Percentiles rank a stretch among this genome's conserved stretches.
Evolutionary conservation across 441 rosid genomes (phyloP).

Genomic region (Erodium trifolium): DNA sequence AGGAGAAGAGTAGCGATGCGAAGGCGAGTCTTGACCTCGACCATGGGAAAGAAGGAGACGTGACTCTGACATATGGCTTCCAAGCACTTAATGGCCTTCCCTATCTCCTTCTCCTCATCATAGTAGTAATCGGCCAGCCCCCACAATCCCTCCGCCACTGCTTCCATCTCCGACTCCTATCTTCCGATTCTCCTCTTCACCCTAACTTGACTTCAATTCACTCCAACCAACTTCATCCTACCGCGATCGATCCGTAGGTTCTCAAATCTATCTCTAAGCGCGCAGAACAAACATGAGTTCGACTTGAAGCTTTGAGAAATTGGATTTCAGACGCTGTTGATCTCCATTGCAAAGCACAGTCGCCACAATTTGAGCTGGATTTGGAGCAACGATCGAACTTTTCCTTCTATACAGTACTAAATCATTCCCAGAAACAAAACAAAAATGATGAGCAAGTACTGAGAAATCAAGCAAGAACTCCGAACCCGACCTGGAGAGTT

Average conservation of each 20-base stretch:
- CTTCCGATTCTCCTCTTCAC: not conserved
- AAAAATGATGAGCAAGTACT: not conserved
- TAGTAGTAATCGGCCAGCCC: slow-evolving; percentile 62
- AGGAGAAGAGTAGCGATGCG: slow-evolving; percentile 74
- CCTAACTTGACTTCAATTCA: not conserved
- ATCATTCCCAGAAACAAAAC: not conserved
- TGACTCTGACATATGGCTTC: slow-evolving; percentile 81
- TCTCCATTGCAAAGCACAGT: not conserved
- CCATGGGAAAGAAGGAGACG: slow-evolving; percentile 61
- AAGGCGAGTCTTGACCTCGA: slow-evolving; percentile 80
- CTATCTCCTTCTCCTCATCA: slow-evolving; percentile 65
- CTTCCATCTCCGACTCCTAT: slow-evolving; percentile 41
- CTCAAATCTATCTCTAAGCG: not conserved
- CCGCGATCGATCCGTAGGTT: not conserved
- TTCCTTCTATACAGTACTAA: not conserved
- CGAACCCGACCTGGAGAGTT: too few relatives aligned
- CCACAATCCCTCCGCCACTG: slow-evolving; percentile 88
- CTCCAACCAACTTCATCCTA: not conserved
- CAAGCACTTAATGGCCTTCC: slow-evolving; percentile 71
- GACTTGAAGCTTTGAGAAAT: not conserved
- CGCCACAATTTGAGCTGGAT: not conserved
- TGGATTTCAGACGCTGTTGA: not conserved
- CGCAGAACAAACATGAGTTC: not conserved
- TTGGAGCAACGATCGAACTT: not conserved
- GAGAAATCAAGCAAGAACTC: too few relatives aligned